Percentiles rank a stretch among this genome's conserved stretches.
Conservation (phyloP, 371 early-diverging fungal genomes). For the Umbelopsis sp. region DNA sequence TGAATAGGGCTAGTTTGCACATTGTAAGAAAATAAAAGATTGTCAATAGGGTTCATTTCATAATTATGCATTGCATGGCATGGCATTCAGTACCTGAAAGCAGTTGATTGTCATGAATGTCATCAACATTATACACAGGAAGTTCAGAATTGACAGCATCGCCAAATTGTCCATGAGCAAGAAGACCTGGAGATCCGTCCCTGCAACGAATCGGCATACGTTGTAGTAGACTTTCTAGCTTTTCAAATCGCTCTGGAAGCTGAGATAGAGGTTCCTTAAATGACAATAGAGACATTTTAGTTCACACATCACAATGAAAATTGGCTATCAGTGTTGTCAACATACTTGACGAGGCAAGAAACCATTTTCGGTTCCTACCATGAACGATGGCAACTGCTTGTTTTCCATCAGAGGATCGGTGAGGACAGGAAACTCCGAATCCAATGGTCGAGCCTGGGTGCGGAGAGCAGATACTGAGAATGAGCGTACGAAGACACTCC, state of each 20-base stretch:
- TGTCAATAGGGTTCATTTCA: not conserved
- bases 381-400: conserved; percentile 59
- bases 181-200: conserved; percentile 75
- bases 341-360: conserved; percentile 67
- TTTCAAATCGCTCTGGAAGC: conserved; percentile 70
- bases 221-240: conserved; percentile 71
- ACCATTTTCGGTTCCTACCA: conserved; percentile 69
- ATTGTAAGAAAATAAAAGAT: not conserved
- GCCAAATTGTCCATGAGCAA: conserved; percentile 80
- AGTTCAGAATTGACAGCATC: conserved; percentile 73
- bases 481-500: conserved; percentile 16
- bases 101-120: conserved; percentile 68
- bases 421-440: conserved; percentile 35
- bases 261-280: conserved; percentile 56
- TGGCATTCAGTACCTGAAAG: conserved; percentile 60
- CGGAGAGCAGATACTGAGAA: conserved; percentile 21
- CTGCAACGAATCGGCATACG: conserved; percentile 75
- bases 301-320: not conserved
- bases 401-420: conserved; percentile 38
- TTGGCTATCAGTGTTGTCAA: not conserved
- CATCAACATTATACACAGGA: conserved; percentile 73
- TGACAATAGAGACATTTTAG: not conserved
- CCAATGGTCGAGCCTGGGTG: not conserved
- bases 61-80: not conserved
- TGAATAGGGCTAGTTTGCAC: conserved; percentile 65